Evolutionary conservation across 345 rosid genomes (phyloP), one percentile per base, ranked within the genome.

Genomic region (Populus davidiana): DNA sequence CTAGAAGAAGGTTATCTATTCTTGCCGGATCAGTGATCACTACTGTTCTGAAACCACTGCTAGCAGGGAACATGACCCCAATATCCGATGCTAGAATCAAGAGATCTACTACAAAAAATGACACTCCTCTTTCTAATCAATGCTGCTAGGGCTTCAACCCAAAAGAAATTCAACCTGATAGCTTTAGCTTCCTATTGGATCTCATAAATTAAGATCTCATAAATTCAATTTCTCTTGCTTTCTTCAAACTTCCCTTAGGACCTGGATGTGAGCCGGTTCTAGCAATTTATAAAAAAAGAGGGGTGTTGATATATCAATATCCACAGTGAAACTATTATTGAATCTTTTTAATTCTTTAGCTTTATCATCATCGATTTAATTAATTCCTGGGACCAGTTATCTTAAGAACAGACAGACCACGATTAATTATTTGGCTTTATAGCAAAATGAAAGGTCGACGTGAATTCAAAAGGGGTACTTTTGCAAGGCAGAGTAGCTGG

Each of bases 161-260:
- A 90, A 31, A 89, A 78, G 85, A 90, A 83, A 87, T 85, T 81
- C 78, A 82, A 73, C 78, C 78, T 50, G 41, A 79, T 92, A 41
- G 80, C 86, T 56, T 90, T 97, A 1, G 80, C 93, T 72, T 69
- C 92, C 1, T 93, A 92, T 73, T 95, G 99, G 99, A 72, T 92
- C 25, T 29, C 87, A 0, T 97, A 93, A 74, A 92, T 95, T 73
- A 92, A 88, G 89, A 86, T 89, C n/a, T n/a, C n/a, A n/a, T n/a
- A n/a, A n/a, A 96, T 54, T 83, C 92, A 0, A 79, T 96, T 66
- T 90, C 99, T 6, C 91, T 96, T 14, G 98, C 93, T 9, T 93
- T 96, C 78, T 93, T 96, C 83, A 93, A 90, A 83, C 98, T 96
- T 68, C 98, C 94, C 71, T 78, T 87, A 10, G 92, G 89, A 75